Conservation (phyloP, 768 basidiomycete species). For the Podaxis pistillaris region DNA sequence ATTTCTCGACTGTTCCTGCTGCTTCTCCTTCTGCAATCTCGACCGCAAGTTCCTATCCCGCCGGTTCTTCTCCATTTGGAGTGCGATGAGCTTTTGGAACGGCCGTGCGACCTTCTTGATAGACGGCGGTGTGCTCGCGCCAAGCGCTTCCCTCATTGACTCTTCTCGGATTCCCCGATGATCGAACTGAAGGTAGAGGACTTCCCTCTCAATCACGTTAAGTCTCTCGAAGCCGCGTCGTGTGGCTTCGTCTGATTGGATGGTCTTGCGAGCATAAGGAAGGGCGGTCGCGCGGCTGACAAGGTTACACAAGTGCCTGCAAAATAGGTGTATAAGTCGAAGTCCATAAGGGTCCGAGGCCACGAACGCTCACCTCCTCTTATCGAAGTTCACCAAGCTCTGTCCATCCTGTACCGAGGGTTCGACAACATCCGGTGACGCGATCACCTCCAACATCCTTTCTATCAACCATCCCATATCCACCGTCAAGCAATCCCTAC, state of each 20-base stretch:
- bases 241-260: constrained; percentile 54
- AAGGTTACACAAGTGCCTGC: constrained; percentile 66
- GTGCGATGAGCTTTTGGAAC: constrained; percentile 61
- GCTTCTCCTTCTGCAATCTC: constrained; percentile 72
- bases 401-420: constrained; percentile 51
- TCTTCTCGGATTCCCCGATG: constrained; percentile 74
- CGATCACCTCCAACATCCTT: constrained; percentile 75
- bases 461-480: constrained; percentile 86
- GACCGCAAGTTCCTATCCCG: constrained; percentile 71
- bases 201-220: constrained; percentile 73
- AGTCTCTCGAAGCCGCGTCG: constrained; percentile 73
- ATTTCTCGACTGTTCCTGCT: constrained; percentile 66
- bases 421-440: constrained; percentile 67
- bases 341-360: not conserved
- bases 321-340: constrained; percentile 15
- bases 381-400: constrained; percentile 76
- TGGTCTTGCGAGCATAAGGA: constrained; percentile 39
- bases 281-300: constrained; percentile 52
- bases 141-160: constrained; percentile 59
- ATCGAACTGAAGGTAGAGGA: constrained; percentile 61
- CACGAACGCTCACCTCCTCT: constrained; percentile 55
- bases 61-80: constrained; percentile 80
- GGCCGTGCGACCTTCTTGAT: constrained; percentile 57
- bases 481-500: constrained; percentile 56
- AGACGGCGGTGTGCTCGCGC: constrained; percentile 40